Evolutionary conservation across 192 early-diverging fungal species (phyloP).

Genomic region (Umbelopsis vinacea): DNA sequence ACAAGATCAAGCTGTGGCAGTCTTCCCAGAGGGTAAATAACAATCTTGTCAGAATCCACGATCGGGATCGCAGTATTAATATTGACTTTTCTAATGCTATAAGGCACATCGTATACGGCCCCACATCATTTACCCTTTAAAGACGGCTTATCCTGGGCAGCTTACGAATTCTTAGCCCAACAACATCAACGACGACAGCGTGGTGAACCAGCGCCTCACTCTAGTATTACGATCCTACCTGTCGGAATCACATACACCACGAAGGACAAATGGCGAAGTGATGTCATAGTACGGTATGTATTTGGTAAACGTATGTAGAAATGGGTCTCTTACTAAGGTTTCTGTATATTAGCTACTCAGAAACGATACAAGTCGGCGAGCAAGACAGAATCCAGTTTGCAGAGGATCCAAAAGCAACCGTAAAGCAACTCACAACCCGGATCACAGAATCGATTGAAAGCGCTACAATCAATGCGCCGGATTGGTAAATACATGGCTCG

Average conservation of each 20-base stretch:
- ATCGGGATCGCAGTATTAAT: background rate
- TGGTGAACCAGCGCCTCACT: background rate
- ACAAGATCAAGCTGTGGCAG: slow-evolving; percentile 45
- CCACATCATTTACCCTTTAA: slow-evolving; percentile 49
- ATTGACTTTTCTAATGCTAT: background rate
- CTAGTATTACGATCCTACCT: slow-evolving; percentile 31
- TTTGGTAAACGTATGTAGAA: background rate
- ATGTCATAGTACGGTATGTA: slow-evolving; percentile 39
- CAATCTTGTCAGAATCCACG: background rate
- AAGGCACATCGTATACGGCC: slow-evolving; percentile 50
- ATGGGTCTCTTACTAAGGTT: background rate
- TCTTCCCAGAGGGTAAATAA: slow-evolving; percentile 55
- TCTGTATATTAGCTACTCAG: slow-evolving; percentile 38
- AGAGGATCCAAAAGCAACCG: slow-evolving; percentile 39
- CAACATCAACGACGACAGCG: slow-evolving; percentile 1
- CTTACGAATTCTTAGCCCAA: slow-evolving; percentile 40
- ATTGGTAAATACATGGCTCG: slow-evolving; percentile 40
- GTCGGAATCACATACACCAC: slow-evolving; percentile 37
- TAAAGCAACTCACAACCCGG: slow-evolving; percentile 46
- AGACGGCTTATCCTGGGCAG: slow-evolving; percentile 56
- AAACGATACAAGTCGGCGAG: slow-evolving; percentile 39
- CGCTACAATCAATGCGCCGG: slow-evolving; percentile 52
- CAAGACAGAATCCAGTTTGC: slow-evolving; percentile 40
- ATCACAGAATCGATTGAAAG: slow-evolving; percentile 42
- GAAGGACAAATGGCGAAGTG: slow-evolving; percentile 20